Evolutionary conservation across 2,329 filamentous ascomycete species (phyloP).

Genomic region (Zalaria obscura): DNA sequence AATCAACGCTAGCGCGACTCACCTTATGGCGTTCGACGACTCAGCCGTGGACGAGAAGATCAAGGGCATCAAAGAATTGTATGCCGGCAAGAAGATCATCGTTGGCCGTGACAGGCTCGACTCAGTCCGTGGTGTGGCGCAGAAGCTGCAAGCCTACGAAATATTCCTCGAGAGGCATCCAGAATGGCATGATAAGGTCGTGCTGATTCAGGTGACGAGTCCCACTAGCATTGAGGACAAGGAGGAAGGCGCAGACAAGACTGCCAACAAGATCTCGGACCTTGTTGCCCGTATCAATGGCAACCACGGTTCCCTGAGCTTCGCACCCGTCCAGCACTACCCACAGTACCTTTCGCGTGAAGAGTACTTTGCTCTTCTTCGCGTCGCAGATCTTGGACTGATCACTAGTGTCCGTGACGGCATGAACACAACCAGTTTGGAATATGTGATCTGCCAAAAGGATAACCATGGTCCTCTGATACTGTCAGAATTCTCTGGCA

Average conservation of each 20-base stretch:
- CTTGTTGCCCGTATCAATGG: conserved; percentile 87
- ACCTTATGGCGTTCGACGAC: conserved; percentile 58
- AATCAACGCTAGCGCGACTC: conserved; percentile 73
- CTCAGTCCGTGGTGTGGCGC: conserved; percentile 82
- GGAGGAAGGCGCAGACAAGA: conserved; percentile 63
- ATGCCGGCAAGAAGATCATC: conserved; percentile 85
- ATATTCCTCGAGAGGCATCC: conserved; percentile 81
- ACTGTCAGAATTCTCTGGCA: conserved; percentile 91
- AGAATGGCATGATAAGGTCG: conserved; percentile 82
- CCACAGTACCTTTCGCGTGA: conserved; percentile 80
- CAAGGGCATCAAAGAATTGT: conserved; percentile 57
- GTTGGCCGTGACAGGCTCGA: conserved; percentile 90
- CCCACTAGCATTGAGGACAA: conserved; percentile 51
- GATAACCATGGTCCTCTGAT: conserved; percentile 79
- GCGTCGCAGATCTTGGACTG: conserved; percentile 77
- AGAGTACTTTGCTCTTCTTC: conserved; percentile 89
- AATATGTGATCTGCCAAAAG: conserved; percentile 87
- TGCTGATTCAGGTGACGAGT: conserved; percentile 89
- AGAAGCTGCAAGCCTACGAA: conserved; percentile 91
- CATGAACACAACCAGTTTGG: conserved; percentile 82
- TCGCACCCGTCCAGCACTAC: conserved; percentile 86
- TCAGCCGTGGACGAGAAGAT: conserved; percentile 59
- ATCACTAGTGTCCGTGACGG: conserved; percentile 94
- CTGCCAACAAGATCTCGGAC: conserved; percentile 79
- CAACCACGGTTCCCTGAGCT: conserved; percentile 72